Evolutionary conservation across 140 eudicot genomes (phyloP).

Genomic region (Flaveria floridana): DNA sequence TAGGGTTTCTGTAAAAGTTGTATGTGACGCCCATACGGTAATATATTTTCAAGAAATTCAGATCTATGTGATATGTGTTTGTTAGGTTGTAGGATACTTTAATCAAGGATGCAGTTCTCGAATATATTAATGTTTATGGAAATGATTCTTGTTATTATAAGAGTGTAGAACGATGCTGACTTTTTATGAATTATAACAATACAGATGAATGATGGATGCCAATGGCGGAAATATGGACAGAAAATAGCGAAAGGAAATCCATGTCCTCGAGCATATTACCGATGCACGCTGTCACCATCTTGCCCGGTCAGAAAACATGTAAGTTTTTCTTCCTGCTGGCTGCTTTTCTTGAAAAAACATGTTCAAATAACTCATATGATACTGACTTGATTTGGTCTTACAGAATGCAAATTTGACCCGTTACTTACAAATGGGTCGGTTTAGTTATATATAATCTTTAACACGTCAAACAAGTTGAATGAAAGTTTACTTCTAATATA

Average conservation of each 20-base stretch:
- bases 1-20: conserved; percentile 68
- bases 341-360: conserved; percentile 15
- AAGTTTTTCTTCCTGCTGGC: conserved; percentile 17
- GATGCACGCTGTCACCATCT: conserved; percentile 77
- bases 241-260: conserved; percentile 91
- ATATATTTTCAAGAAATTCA: not conserved
- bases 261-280: conserved; percentile 89
- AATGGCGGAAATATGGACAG: conserved; percentile 97
- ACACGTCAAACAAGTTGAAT: not conserved
- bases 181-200: conserved; percentile 25
- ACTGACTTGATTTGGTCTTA: not conserved
- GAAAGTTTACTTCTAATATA: not conserved
- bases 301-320: conserved; percentile 94
- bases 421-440: not conserved
- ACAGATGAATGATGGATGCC: conserved; percentile 94
- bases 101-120: not conserved
- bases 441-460: not conserved
- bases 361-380: not conserved
- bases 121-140: not conserved
- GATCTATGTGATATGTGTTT: not conserved
- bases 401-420: not conserved
- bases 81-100: conserved; percentile 13
- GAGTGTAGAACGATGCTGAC: conserved; percentile 12
- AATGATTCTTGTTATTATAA: conserved; percentile 26
- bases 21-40: conserved; percentile 70